Percentiles rank a stretch among this genome's conserved stretches.
Conservation (phyloP, 306 rosid species). For the Cicer judaicum region DNA sequence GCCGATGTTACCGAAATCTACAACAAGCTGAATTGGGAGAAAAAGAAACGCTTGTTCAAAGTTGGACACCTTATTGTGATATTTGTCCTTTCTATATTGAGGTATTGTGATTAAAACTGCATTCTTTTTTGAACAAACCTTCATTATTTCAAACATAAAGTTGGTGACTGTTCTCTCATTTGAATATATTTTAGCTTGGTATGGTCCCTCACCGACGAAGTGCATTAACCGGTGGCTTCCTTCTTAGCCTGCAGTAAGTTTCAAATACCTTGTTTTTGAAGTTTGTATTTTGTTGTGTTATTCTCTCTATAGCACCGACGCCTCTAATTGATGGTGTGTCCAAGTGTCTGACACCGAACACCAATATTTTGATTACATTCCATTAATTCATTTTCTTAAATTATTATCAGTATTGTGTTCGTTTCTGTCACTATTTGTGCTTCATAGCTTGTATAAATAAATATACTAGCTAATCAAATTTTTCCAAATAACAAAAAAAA, state of each 20-base stretch:
- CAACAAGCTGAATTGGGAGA: slow-evolving; percentile 75
- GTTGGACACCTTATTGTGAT: slow-evolving; percentile 56
- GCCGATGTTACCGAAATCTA: slow-evolving; percentile 92
- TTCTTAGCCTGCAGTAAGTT: slow-evolving; percentile 52
- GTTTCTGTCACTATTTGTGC: too few relatives aligned
- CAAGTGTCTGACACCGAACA: too few relatives aligned
- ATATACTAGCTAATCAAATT: slow-evolving; percentile 19
- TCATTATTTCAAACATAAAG: slow-evolving; percentile 29
- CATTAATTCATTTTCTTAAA: too few relatives aligned
- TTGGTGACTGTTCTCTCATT: slow-evolving; percentile 39
- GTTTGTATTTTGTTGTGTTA: not conserved
- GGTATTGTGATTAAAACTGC: slow-evolving; percentile 54
- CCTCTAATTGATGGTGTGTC: too few relatives aligned
- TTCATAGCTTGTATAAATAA: not conserved
- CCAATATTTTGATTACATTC: too few relatives aligned
- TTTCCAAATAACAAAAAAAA: slow-evolving; percentile 20
- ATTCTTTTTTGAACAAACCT: slow-evolving; percentile 9
- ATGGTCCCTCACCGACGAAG: slow-evolving; percentile 55
- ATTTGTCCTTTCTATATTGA: slow-evolving; percentile 61
- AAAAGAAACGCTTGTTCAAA: slow-evolving; percentile 65
- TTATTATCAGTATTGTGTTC: too few relatives aligned
- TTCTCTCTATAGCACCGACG: not conserved
- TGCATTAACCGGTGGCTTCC: slow-evolving; percentile 45
- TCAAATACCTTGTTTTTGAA: slow-evolving; percentile 28
- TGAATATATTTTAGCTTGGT: slow-evolving; percentile 65